Evolutionary conservation across 441 rosid species (phyloP).

Genomic region (Croton setiger): DNA sequence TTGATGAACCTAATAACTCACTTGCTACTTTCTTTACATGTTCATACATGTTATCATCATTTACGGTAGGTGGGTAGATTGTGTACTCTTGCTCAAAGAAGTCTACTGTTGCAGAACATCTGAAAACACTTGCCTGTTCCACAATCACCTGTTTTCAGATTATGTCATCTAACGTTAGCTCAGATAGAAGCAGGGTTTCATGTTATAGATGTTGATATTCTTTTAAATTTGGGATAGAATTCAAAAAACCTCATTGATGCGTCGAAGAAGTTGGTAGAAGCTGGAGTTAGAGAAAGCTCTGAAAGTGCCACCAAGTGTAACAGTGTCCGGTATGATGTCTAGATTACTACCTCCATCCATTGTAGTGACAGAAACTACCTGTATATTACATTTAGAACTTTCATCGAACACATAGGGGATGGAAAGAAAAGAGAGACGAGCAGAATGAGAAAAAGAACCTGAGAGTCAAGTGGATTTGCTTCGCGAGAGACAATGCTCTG

Average conservation of each 20-base stretch:
- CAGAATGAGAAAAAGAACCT: constrained; percentile 25
- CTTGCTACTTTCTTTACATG: constrained; percentile 65
- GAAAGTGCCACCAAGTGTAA: constrained; percentile 67
- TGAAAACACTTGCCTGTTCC: constrained; percentile 62
- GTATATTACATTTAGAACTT: not conserved
- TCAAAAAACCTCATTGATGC: constrained; percentile 61
- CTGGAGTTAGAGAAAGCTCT: constrained; percentile 81
- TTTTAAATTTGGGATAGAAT: not conserved
- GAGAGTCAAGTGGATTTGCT: constrained; percentile 84
- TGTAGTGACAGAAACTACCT: constrained; percentile 87
- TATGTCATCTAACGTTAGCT: no score
- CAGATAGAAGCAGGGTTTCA: no score
- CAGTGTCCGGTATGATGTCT: constrained; percentile 43
- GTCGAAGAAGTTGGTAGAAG: constrained; percentile 55
- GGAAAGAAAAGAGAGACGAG: not conserved
- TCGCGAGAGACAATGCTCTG: constrained; percentile 88
- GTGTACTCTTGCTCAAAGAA: constrained; percentile 66
- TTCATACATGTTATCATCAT: constrained; percentile 55
- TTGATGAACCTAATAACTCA: constrained; percentile 50
- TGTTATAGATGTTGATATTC: no score
- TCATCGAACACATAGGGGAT: no score
- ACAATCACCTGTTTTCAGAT: constrained; percentile 51
- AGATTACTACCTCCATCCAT: constrained; percentile 60
- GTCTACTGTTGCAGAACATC: constrained; percentile 62
- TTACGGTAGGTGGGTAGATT: constrained; percentile 74